Evolutionary conservation across 2,329 filamentous ascomycete genomes (phyloP).

Genomic region (Biscogniauxia sp.): DNA sequence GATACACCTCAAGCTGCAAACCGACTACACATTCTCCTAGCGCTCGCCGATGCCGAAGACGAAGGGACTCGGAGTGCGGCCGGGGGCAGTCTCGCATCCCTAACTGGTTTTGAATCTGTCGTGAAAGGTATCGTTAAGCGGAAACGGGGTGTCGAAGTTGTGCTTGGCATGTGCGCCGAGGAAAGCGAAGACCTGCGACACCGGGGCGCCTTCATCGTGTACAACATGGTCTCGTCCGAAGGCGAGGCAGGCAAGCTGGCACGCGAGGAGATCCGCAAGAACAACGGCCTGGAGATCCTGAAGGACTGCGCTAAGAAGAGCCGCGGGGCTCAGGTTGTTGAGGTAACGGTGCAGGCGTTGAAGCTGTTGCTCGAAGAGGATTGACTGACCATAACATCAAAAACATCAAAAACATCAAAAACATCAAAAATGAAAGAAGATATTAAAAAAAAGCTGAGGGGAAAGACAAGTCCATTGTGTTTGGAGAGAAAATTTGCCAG

Average conservation of each 20-base stretch:
- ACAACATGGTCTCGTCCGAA: conserved; percentile 68
- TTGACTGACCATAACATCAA: too few relatives aligned
- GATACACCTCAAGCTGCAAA: conserved; percentile 65
- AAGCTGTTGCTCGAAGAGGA: conserved; percentile 59
- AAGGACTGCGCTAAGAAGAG: conserved; percentile 69
- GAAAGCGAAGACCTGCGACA: conserved; percentile 66
- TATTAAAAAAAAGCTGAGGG: background rate
- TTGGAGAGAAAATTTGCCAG: too few relatives aligned
- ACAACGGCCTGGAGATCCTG: conserved; percentile 64
- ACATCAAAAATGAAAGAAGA: too few relatives aligned
- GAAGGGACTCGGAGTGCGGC: conserved; percentile 76
- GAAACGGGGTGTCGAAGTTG: conserved; percentile 68
- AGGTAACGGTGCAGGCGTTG: conserved; percentile 68
- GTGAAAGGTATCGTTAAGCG: conserved; percentile 69
- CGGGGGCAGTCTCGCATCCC: conserved; percentile 80
- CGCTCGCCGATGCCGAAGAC: conserved; percentile 84
- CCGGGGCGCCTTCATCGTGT: conserved; percentile 71
- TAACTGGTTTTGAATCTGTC: conserved; percentile 75
- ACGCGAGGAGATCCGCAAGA: conserved; percentile 57
- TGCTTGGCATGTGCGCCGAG: conserved; percentile 79
- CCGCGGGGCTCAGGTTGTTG: conserved; percentile 66
- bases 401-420: conserved; percentile 1
- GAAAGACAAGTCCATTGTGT: too few relatives aligned
- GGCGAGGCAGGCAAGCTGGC: conserved; percentile 64
- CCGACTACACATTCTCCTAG: conserved; percentile 79